A percentile compares a stretch with the other conserved stretches of the same genome.
phyloP scores from a whole-genome alignment of 768 basidiomycete genomes.

The Tremella yokohamensis region DNA sequence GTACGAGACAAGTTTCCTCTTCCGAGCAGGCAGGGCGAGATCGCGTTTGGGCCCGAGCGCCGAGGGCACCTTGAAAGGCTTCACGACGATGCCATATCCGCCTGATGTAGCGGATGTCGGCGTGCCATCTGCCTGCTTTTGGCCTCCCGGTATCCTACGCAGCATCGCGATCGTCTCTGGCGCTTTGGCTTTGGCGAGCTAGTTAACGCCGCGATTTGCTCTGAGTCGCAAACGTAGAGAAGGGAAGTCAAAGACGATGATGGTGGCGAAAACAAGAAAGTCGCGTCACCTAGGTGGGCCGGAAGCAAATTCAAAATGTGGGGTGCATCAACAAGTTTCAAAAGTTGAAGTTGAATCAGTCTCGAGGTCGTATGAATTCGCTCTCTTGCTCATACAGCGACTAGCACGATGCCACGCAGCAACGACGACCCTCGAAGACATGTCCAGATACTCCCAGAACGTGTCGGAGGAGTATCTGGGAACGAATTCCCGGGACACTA shows the following conservation, averaged over 20 bases:
- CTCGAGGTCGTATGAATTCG: no score
- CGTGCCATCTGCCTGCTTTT: constrained; percentile 33
- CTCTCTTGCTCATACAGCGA: no score
- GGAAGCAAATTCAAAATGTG: no score
- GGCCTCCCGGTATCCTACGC: constrained; percentile 25
- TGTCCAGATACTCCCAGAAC: constrained; percentile 43
- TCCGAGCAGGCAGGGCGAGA: constrained; percentile 54
- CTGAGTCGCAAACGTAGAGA: constrained; percentile 4
- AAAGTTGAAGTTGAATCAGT: no score
- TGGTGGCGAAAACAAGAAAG: constrained; percentile 17
- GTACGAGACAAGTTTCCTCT: constrained; percentile 84
- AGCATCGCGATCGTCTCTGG: no score
- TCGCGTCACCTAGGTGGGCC: constrained; percentile 16
- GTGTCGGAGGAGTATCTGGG: constrained; percentile 61
- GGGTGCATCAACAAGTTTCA: no score
- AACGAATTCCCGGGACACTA: constrained; percentile 88
- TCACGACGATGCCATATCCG: constrained; percentile 49
- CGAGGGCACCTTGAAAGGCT: constrained; percentile 50
- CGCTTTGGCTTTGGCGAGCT: not conserved
- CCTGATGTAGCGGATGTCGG: constrained; percentile 44
- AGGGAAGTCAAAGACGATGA: constrained; percentile 2
- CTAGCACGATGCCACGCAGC: constrained; percentile 19
- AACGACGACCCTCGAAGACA: constrained; percentile 38
- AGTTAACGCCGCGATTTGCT: no score
- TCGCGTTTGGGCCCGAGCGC: constrained; percentile 27